These are phyloP conservation scores for Cystofilobasidium bisporidii DNA, from an alignment of 768 basidiomycete genomes.

Conservation along the genomic window DNA sequence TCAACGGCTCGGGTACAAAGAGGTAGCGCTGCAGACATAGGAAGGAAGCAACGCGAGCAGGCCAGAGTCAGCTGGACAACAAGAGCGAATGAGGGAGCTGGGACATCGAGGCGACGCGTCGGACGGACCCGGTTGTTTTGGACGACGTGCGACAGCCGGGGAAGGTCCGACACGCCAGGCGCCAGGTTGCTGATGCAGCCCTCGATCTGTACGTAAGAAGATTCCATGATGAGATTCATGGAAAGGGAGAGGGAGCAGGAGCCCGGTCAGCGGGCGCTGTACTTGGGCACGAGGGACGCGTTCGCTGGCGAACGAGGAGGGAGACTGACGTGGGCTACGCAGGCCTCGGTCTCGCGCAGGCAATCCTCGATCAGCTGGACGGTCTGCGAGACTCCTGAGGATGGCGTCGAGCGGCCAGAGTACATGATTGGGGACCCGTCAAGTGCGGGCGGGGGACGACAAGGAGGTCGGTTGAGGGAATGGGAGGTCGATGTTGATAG, in stretches of 20 bases:
- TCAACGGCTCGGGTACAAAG: conserved; percentile 60
- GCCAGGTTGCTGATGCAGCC: conserved; percentile 13
- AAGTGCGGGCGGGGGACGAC: background rate
- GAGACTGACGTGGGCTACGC: conserved; percentile 15
- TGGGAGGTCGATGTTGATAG: background rate
- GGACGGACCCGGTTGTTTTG: conserved; percentile 52
- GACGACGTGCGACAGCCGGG: conserved; percentile 58
- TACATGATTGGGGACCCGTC: background rate
- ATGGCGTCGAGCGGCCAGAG: background rate
- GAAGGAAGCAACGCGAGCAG: no score
- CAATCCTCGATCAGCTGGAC: conserved; percentile 18
- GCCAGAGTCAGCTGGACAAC: no score
- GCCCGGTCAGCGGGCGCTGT: no score
- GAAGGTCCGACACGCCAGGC: conserved; percentile 46
- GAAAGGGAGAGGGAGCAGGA: no score
- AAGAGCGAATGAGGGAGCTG: conserved; percentile 1
- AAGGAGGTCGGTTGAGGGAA: background rate
- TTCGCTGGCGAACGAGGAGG: background rate
- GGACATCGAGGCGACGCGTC: background rate
- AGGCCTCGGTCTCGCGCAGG: conserved; percentile 21
- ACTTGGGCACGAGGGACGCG: background rate
- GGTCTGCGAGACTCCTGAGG: background rate
- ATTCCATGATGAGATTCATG: no score
- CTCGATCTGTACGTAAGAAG: background rate
- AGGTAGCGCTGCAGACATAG: conserved; percentile 53